Evolutionary conservation across 306 rosid species (phyloP).

Genomic region (Citrullus mucosospermus): DNA sequence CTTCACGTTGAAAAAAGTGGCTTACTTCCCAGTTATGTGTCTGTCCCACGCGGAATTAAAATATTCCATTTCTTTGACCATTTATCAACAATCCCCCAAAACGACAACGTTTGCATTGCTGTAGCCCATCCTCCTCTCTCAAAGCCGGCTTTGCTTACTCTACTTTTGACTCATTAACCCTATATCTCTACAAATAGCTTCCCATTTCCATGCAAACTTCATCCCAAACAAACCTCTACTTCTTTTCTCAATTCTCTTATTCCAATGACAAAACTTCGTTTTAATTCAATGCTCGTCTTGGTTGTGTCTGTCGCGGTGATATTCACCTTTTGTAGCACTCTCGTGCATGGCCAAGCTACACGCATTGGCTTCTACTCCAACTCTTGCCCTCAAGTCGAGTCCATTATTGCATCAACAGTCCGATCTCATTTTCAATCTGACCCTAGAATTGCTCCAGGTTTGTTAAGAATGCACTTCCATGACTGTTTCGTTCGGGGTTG

Average conservation of each 20-base stretch:
- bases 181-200: neutral
- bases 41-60: neutral
- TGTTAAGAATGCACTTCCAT: slow-evolving; percentile 7
- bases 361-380: slow-evolving; percentile 1
- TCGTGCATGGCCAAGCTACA: neutral
- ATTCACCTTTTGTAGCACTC: neutral
- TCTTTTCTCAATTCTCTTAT: neutral
- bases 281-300: neutral
- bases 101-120: slow-evolving; percentile 3
- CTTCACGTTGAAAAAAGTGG: neutral
- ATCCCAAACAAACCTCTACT: neutral
- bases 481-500: slow-evolving; percentile 8
- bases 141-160: slow-evolving; percentile 4
- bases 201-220: neutral
- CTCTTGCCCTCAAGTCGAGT: neutral
- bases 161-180: neutral
- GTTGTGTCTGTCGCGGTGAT: neutral
- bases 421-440: slow-evolving; percentile 2
- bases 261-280: neutral
- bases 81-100: neutral
- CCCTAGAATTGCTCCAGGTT: neutral
- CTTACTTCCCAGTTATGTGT: neutral
- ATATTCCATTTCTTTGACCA: neutral
- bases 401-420: neutral
- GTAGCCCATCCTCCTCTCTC: neutral